A percentile compares a stretch with the other conserved stretches of the same genome.
These are phyloP conservation scores for Postia placenta DNA, from an alignment of 768 basidiomycete genomes.

Conservation along the genomic window DNA sequence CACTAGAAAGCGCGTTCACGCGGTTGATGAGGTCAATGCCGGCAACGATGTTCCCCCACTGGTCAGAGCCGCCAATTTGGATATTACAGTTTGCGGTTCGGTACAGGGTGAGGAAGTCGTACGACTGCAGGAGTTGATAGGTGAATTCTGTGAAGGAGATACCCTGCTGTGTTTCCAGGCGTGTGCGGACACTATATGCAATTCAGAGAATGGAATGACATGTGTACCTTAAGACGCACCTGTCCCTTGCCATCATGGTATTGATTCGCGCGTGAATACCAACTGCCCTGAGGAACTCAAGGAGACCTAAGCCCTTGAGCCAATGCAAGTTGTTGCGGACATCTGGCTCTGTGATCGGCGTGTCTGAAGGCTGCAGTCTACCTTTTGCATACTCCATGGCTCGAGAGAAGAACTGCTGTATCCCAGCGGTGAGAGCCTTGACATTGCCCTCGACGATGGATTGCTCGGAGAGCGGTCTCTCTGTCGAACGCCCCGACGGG, in stretches of 20 bases:
- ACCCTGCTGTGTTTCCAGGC: slow-evolving; percentile 73
- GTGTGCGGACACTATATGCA: slow-evolving; percentile 64
- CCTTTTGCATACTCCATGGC: slow-evolving; percentile 56
- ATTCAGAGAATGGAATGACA: slow-evolving; percentile 2
- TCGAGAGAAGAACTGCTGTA: slow-evolving; percentile 67
- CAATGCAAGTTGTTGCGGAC: slow-evolving; percentile 72
- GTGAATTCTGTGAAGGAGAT: slow-evolving; percentile 99
- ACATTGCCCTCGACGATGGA: slow-evolving; percentile 64
- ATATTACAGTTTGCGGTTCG: slow-evolving; percentile 63
- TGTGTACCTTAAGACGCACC: slow-evolving; percentile 36
- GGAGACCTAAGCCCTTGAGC: slow-evolving; percentile 64
- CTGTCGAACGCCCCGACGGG: slow-evolving; percentile 83
- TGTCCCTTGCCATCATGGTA: slow-evolving; percentile 86
- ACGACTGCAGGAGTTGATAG: slow-evolving; percentile 95
- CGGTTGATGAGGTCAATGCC: slow-evolving; percentile 88
- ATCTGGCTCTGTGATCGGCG: slow-evolving; percentile 23
- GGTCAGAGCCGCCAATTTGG: slow-evolving; percentile 95
- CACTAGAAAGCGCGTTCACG: slow-evolving; percentile 20
- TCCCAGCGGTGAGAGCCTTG: slow-evolving; percentile 48
- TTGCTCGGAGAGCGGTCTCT: slow-evolving; percentile 64
- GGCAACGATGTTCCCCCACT: slow-evolving; percentile 96
- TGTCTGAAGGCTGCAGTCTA: slow-evolving; percentile 15
- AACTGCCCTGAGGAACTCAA: slow-evolving; percentile 79
- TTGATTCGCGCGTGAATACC: slow-evolving; percentile 81
- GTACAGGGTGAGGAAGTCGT: slow-evolving; percentile 84